Conservation (phyloP, 2,329 filamentous ascomycete genomes). For the Paecilomyces niveus region DNA sequence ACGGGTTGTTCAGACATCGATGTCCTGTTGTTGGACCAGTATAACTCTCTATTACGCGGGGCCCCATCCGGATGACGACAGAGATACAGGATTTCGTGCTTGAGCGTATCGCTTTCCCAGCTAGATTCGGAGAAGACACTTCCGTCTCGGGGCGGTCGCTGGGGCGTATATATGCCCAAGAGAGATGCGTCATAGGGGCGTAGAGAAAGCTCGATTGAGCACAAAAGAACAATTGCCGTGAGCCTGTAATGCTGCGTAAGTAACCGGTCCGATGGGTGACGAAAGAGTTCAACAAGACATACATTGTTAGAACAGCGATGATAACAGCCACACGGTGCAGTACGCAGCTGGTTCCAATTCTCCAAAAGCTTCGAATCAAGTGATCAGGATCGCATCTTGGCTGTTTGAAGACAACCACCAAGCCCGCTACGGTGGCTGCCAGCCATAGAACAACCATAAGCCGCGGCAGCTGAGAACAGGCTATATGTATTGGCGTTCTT, state of each 20-base stretch:
- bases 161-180: slow-evolving; percentile 26
- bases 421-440: slow-evolving; percentile 28
- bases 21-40: slow-evolving; percentile 13
- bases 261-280: background rate
- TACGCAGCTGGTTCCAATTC: slow-evolving; percentile 28
- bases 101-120: slow-evolving; percentile 30
- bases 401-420: slow-evolving; percentile 30
- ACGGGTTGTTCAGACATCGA: slow-evolving; percentile 18
- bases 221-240: slow-evolving; percentile 30
- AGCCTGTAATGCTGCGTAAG: slow-evolving; percentile 15
- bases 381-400: slow-evolving; percentile 23
- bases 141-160: slow-evolving; percentile 13
- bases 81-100: slow-evolving; percentile 30
- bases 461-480: slow-evolving; percentile 28
- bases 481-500: slow-evolving; percentile 23
- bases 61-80: slow-evolving; percentile 28
- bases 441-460: slow-evolving; percentile 31
- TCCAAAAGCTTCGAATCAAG: slow-evolving; percentile 23
- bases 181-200: slow-evolving; percentile 32
- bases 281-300: slow-evolving; percentile 7
- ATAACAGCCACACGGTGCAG: slow-evolving; percentile 28
- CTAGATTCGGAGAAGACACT: slow-evolving; percentile 27
- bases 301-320: slow-evolving; percentile 29
- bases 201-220: slow-evolving; percentile 29
- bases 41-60: slow-evolving; percentile 16